Evolutionary conservation across 345 rosid species (phyloP).

Genomic region (Microcos paniculata): DNA sequence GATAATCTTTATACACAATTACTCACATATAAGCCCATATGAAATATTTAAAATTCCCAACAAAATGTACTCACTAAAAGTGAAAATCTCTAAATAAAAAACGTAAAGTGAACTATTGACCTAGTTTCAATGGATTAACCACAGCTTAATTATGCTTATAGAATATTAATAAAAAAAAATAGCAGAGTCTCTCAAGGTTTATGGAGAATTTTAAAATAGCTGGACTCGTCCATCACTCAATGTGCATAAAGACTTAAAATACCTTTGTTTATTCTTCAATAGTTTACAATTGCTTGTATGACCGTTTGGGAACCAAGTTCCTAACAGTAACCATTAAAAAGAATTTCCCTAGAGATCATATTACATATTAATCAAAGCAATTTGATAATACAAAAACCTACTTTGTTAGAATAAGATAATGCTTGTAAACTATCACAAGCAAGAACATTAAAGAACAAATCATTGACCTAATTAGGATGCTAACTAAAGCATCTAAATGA

Average conservation of each 20-base stretch:
- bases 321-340: background rate
- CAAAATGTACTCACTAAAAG: too few relatives aligned
- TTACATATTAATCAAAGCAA: background rate
- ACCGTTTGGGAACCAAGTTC: constrained; percentile 7
- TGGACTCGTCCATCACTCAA: background rate
- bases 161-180: background rate
- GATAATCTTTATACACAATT: too few relatives aligned
- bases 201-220: background rate
- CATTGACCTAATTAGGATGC: constrained; percentile 10
- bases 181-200: background rate
- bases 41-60: too few relatives aligned
- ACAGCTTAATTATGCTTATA: background rate
- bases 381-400: background rate
- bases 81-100: background rate
- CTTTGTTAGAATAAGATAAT: background rate
- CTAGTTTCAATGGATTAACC: background rate
- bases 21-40: too few relatives aligned
- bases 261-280: background rate
- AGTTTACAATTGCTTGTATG: constrained; percentile 4
- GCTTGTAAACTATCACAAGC: background rate
- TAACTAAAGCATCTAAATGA: background rate
- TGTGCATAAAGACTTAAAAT: too few relatives aligned
- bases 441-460: constrained; percentile 8
- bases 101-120: too few relatives aligned
- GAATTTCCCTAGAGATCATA: background rate